phyloP scores from a whole-genome alignment of 495 filamentous ascomycete species.

The Bryoglossum gracile region DNA sequence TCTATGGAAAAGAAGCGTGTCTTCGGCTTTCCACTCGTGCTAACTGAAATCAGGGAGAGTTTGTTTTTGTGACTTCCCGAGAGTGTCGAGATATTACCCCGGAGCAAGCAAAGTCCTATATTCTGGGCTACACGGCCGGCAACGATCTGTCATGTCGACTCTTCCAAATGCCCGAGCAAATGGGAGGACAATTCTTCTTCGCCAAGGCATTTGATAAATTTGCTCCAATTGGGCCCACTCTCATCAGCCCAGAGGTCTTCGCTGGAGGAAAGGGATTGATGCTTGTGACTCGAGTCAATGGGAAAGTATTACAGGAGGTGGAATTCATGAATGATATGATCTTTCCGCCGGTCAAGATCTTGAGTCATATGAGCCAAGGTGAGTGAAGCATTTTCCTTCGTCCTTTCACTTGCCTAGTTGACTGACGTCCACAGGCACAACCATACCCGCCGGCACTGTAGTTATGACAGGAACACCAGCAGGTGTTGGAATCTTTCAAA shows the following conservation, averaged over 20 bases:
- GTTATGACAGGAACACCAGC: slow-evolving; percentile 29
- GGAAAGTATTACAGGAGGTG: slow-evolving; percentile 30
- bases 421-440: slow-evolving; percentile 20
- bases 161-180: slow-evolving; percentile 32
- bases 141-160: slow-evolving; percentile 40
- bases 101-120: slow-evolving; percentile 29
- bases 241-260: slow-evolving; percentile 28
- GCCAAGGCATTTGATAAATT: slow-evolving; percentile 43
- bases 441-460: slow-evolving; percentile 18
- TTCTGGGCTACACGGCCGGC: slow-evolving; percentile 40
- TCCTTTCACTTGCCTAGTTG: neutral
- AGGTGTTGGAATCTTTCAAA: slow-evolving; percentile 43
- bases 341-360: slow-evolving; percentile 24
- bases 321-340: slow-evolving; percentile 32
- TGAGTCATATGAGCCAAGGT: slow-evolving; percentile 31
- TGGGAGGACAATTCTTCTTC: slow-evolving; percentile 37
- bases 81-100: slow-evolving; percentile 30
- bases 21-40: neutral
- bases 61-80: slow-evolving; percentile 32
- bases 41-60: slow-evolving; percentile 31
- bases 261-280: slow-evolving; percentile 20
- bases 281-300: slow-evolving; percentile 34
- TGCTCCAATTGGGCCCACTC: slow-evolving; percentile 37
- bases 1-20: neutral
- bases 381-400: neutral